phyloP scores from a whole-genome alignment of 805 yeast genomes.

The Teunomyces barrocoloradensis region DNA sequence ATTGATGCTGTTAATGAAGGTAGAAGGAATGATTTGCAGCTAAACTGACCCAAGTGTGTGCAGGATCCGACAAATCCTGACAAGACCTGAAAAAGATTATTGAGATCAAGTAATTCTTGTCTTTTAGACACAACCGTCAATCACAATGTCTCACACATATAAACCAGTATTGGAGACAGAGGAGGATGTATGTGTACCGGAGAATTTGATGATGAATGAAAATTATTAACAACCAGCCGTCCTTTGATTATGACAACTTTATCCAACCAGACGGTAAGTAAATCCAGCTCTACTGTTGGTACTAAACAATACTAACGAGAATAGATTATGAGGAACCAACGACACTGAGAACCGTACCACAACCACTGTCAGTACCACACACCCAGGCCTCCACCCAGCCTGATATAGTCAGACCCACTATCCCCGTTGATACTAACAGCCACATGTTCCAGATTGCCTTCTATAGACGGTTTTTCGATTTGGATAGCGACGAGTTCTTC shows the following conservation, averaged over 20 bases:
- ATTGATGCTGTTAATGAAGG: no score
- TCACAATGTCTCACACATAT: background rate
- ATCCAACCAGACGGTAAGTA: constrained; percentile 21
- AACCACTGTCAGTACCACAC: constrained; percentile 1
- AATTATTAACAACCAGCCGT: constrained; percentile 9
- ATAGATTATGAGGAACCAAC: constrained; percentile 5
- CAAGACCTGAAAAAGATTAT: no score
- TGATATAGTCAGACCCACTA: constrained; percentile 26
- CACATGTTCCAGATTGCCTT: constrained; percentile 56
- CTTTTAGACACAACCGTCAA: background rate
- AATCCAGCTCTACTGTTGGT: background rate
- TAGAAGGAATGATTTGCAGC: no score
- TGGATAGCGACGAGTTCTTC: constrained; percentile 62
- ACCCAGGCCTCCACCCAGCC: constrained; percentile 9
- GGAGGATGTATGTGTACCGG: background rate
- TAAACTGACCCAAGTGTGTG: no score
- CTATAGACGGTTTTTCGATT: constrained; percentile 66
- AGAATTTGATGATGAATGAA: background rate
- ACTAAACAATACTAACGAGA: background rate
- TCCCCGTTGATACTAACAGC: constrained; percentile 16
- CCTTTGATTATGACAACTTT: constrained; percentile 12
- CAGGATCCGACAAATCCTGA: no score
- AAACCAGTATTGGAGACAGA: constrained; percentile 1
- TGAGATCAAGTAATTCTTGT: background rate
- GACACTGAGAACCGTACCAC: background rate